Evolutionary conservation across 305 asterid genomes (phyloP).

Genomic region (Ilex paraguariensis): DNA sequence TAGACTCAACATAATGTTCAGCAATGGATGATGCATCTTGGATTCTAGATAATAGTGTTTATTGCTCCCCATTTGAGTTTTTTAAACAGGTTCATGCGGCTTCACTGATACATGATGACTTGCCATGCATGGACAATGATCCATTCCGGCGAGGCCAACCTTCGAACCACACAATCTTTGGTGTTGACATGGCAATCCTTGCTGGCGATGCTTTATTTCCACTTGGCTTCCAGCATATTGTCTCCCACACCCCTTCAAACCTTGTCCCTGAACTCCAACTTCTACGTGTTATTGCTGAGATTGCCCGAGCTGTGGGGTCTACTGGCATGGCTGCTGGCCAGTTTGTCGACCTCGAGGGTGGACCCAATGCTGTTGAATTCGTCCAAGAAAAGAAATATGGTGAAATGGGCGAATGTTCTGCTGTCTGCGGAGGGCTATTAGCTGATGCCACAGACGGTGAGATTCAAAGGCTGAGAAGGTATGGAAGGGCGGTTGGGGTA

Average conservation of each 20-base stretch:
- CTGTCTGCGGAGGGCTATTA: conserved; percentile 82
- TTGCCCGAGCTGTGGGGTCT: conserved; percentile 96
- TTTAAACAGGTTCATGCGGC: conserved; percentile 81
- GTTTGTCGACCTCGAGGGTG: conserved; percentile 79
- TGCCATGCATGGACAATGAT: conserved; percentile 98
- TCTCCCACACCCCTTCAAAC: conserved; percentile 73
- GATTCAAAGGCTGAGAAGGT: conserved; percentile 55
- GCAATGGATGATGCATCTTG: too few relatives aligned
- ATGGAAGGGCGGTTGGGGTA: conserved; percentile 82
- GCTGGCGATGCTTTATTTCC: conserved; percentile 98
- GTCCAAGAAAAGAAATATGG: conserved; percentile 89
- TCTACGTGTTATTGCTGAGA: conserved; percentile 78
- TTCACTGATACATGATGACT: conserved; percentile 84
- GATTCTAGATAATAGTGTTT: too few relatives aligned
- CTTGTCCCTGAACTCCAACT: conserved; percentile 70
- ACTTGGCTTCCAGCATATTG: conserved; percentile 91
- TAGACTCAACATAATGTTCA: too few relatives aligned
- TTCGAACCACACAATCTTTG: conserved; percentile 79
- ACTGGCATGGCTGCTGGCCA: conserved; percentile 99
- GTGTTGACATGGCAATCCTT: conserved; percentile 93
- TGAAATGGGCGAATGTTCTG: conserved; percentile 95
- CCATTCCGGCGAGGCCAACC: conserved; percentile 89
- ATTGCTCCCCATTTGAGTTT: too few relatives aligned
- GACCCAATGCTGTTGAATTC: conserved; percentile 62
- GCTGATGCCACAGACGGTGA: conserved; percentile 95